Base-by-base conservation (phyloP, 306 rosid genomes). In the Vachellia pachyceras region DNA sequence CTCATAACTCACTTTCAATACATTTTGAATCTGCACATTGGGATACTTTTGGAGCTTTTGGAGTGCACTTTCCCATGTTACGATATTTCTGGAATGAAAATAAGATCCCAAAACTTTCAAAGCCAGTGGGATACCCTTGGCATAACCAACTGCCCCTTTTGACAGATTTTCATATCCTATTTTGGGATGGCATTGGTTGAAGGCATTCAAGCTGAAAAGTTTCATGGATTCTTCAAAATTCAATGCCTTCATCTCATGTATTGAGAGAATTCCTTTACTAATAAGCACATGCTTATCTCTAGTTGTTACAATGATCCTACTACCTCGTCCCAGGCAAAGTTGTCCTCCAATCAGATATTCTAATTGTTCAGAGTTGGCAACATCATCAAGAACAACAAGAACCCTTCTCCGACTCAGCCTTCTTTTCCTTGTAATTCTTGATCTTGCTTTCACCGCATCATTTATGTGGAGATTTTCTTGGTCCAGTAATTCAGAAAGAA, bases 121-220 rank as follows among this genome's bases (percentile, higher is more conserved):
- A 25, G 49, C 70, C 4, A 74, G 25, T 2, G 84, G 84, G 54
- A 64, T 47, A 5, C 84, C 75, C 3, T 29, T 42, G 20, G 71
- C 40, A 68, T 55, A 75, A 23, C 4, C 5, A 4, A 81, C 29
- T 7, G 39, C 60, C 44, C 41, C 3, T n/a, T 20, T 29, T 3
- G 52, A 54, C 7, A 75, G 10, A 10, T 75, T 13, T 44, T 22
- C 65, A 57, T 57, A 57, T 22, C 33, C 65, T 10, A 9, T 7
- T 57, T 10, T 57, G 65, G 65, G 65, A 57, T 8, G 33, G 65
- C 65, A 20, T 9, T 57, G 65, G 15, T 57, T 29, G 46, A 87
- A 87, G 39, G 86, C 85, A 44, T 82, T 61, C 35, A 46, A 65
- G 58, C 87, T 52, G 46, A 84, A 84, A 77, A 77, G 76, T 25